Evolutionary conservation across 306 rosid genomes (phyloP).

Genomic region (Sophora flavescens): DNA sequence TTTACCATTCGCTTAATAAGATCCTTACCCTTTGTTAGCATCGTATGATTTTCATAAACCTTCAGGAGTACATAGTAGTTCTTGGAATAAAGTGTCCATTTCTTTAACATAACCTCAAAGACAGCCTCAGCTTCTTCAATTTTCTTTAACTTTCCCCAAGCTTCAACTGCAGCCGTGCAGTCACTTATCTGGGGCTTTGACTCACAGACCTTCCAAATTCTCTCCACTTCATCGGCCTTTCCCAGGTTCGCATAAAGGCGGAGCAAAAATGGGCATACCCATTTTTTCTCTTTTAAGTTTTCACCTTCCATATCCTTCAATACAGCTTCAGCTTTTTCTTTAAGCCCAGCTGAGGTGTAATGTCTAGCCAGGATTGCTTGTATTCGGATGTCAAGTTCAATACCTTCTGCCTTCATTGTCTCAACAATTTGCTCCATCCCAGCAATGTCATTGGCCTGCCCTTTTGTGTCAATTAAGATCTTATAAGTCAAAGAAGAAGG

Average conservation of each 20-base stretch:
- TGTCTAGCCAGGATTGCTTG: slow-evolving; percentile 62
- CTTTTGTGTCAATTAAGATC: slow-evolving; percentile 72
- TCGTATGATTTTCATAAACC: slow-evolving; percentile 60
- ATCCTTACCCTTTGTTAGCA: slow-evolving; percentile 77
- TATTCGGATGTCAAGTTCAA: slow-evolving; percentile 53
- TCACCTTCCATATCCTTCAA: slow-evolving; percentile 76
- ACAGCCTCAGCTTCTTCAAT: slow-evolving; percentile 74
- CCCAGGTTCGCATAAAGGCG: slow-evolving; percentile 72
- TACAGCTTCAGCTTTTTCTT: slow-evolving; percentile 69
- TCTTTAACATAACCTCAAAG: slow-evolving; percentile 64
- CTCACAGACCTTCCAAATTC: slow-evolving; percentile 74
- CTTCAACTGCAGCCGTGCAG: slow-evolving; percentile 70
- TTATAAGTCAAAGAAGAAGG: slow-evolving; percentile 66
- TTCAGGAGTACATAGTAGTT: slow-evolving; percentile 59
- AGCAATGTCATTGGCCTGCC: slow-evolving; percentile 61
- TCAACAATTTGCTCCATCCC: slow-evolving; percentile 83
- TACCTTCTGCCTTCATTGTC: slow-evolving; percentile 78
- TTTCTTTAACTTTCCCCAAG: slow-evolving; percentile 78
- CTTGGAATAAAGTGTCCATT: slow-evolving; percentile 54
- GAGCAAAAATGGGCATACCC: slow-evolving; percentile 54
- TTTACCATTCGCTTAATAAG: slow-evolving; percentile 70
- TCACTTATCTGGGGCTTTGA: slow-evolving; percentile 55
- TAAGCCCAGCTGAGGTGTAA: slow-evolving; percentile 67
- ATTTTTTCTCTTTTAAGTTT: slow-evolving; percentile 47
- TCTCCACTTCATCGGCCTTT: slow-evolving; percentile 74